A percentile compares a stretch with the other conserved stretches of the same genome.
Conservation (phyloP, 192 early-diverging fungal species). For the Entophlyctis helioformis region DNA sequence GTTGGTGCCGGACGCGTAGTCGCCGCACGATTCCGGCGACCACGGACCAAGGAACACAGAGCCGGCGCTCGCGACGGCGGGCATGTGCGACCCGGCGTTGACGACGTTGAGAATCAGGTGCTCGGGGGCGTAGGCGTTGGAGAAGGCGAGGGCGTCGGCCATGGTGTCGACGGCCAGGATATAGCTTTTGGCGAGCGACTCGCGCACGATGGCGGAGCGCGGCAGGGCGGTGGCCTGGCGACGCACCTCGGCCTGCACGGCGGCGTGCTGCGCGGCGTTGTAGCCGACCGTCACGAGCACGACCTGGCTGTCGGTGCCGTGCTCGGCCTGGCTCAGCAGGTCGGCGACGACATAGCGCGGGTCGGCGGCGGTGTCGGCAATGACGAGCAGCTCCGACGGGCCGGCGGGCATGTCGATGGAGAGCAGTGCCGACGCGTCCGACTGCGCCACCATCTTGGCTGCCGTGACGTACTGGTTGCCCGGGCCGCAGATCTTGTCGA, state of each 20-base stretch:
- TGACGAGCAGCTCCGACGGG: constrained; percentile 95
- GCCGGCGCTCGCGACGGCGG: constrained; percentile 76
- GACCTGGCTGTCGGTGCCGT: constrained; percentile 91
- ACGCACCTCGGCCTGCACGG: constrained; percentile 69
- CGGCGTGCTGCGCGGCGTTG: constrained; percentile 48
- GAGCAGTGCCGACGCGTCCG: constrained; percentile 84
- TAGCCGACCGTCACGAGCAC: constrained; percentile 81
- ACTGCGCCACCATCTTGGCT: constrained; percentile 95
- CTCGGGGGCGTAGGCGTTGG: constrained; percentile 94
- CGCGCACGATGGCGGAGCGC: constrained; percentile 76
- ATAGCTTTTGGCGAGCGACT: constrained; percentile 78
- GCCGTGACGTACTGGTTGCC: constrained; percentile 99
- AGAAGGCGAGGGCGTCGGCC: constrained; percentile 76
- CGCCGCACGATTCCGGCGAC: constrained; percentile 96
- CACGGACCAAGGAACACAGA: constrained; percentile 95
- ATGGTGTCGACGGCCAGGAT: constrained; percentile 57
- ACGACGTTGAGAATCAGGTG: constrained; percentile 93
- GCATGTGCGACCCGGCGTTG: constrained; percentile 50
- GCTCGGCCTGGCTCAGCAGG: constrained; percentile 93
- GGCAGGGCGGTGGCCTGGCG: constrained; percentile 75
- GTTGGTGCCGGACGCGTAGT: constrained; percentile 99
- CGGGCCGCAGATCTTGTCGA: constrained; percentile 99
- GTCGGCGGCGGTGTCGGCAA: constrained; percentile 74
- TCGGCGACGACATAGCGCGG: constrained; percentile 93
- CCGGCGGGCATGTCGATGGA: constrained; percentile 99